Base-by-base conservation (phyloP, 139 green algal genomes). In the Tetradesmus obliquus region DNA sequence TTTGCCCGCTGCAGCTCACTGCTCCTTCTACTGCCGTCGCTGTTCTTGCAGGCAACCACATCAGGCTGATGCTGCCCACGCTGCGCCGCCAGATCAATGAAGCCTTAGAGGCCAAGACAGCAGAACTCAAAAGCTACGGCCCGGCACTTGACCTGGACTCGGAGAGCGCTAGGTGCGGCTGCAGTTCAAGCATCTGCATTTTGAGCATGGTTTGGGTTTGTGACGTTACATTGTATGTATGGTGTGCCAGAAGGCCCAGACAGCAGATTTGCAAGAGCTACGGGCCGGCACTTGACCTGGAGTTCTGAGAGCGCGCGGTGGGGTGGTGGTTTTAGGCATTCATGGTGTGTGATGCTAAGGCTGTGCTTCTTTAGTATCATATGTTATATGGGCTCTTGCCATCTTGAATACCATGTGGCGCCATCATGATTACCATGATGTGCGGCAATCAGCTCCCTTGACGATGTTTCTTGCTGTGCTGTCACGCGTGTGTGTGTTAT, bases 121-220 rank as follows among this genome's bases (percentile, higher is more conserved):
- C 84, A 15, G 96, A 97, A 92, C 88, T 97, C 55, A 66, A 54
- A 51, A 32, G 91, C 20, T 96, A 96, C 83, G 96, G 96, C 17
- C 93, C 96, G 7, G 32, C 69, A n/a, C 62, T 92, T 45, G 82
- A 92, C 69, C 45, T 92, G 62, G 82, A 32, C 60, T 85, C 62
- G 5, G 89, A 92, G 20, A 84, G 81, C 7, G 89, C 89, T 19
- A 84, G 81, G 89, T 91, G 58, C 24, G 88, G 20, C 8, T 62
- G 15, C 51, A 22, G 79, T 10, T 10, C 12, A 32, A 79, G n/a
- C n/a, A n/a, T n/a, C n/a, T n/a, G n/a, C n/a, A n/a, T n/a, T n/a
- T n/a, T n/a, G n/a, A n/a, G n/a, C n/a, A n/a, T n/a, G n/a, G n/a
- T n/a, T n/a, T n/a, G n/a, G n/a, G n/a, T n/a, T n/a, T n/a, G n/a